Evolutionary conservation across 768 basidiomycete genomes (phyloP).

Genomic region (Strobilomyces echinocephalus): DNA sequence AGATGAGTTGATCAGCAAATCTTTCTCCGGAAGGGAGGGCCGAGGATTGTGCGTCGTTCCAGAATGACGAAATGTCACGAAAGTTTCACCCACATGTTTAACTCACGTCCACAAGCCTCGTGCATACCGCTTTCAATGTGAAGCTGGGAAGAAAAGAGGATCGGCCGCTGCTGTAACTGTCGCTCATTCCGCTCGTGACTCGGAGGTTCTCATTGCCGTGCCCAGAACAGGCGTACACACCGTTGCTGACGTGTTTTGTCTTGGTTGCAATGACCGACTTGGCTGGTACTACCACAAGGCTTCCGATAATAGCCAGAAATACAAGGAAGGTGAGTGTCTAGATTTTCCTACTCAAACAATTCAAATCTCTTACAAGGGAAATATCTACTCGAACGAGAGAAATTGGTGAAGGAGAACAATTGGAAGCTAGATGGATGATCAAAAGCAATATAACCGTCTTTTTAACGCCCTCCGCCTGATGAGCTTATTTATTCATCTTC

Average conservation of each 20-base stretch:
- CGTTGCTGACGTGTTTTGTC: conserved; percentile 75
- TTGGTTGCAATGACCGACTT: conserved; percentile 72
- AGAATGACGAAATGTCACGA: not conserved
- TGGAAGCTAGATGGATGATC: conserved; percentile 58
- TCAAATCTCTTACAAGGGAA: conserved; percentile 48
- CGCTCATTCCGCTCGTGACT: conserved; percentile 2
- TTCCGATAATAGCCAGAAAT: conserved; percentile 70
- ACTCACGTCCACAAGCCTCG: conserved; percentile 42
- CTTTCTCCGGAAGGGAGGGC: conserved; percentile 80
- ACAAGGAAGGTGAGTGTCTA: conserved; percentile 65
- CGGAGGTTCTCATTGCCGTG: conserved; percentile 1
- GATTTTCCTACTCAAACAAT: not conserved
- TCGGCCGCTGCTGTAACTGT: conserved; percentile 58
- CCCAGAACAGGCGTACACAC: conserved; percentile 74
- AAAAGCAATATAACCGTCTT: not conserved
- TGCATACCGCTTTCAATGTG: conserved; percentile 74
- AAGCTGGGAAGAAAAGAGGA: conserved; percentile 72
- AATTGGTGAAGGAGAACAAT: conserved; percentile 74
- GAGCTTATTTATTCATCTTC: no score
- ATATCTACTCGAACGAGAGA: conserved; percentile 76
- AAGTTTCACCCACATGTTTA: conserved; percentile 1
- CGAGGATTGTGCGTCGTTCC: conserved; percentile 62
- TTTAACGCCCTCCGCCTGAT: not conserved
- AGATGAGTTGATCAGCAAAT: conserved; percentile 80
- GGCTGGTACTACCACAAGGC: conserved; percentile 86